Base-by-base conservation (phyloP, 2,329 filamentous ascomycete genomes). In the Trichoderma guizhouense region DNA sequence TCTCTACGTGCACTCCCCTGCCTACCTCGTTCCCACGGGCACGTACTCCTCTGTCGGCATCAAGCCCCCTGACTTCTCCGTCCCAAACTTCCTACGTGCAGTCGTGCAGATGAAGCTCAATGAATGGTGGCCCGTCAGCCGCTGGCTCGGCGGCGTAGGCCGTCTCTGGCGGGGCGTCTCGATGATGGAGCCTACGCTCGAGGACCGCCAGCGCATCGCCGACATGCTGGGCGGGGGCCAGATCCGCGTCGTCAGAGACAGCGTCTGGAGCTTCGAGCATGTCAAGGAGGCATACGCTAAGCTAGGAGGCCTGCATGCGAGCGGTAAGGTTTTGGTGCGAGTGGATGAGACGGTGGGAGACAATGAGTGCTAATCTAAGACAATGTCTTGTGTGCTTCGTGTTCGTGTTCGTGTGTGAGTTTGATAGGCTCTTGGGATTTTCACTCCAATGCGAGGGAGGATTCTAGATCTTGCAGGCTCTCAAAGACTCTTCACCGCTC, bases 41-140 rank as follows among this genome's bases (percentile, higher is more conserved):
- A 75, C 79, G 24, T 87, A 84, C 73, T 79, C 83, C 0, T 83
- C 82, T 1, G 83, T 83, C 1, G 83, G 84, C 7, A 80, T 81
- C 60, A 79, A 81, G 12, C 78, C 84, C 36, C 81, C 79, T 2
- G 77, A 76, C 3, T 80, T 79, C 39, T 76, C 76, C 26, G 73
- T 79, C 7, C 72, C 76, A 1, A 76, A 77, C 57, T 79, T 82
- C 32, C 43, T 81, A 3, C 75, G 76, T 39, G 78, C 79, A 4
- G 74, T 81, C 1, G 72, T 77, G 28, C 76, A 78, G 72, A 81
- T 82, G 80, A 77, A 83, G 69, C 77, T 80, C 68, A 84, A 84
- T 68, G 77, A 77, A 36, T 78, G 79, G 72, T 81, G 79, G 80
- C 83, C 83, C 12, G 74, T 76, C 7, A 76, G 78, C 9, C 72